These are phyloP conservation scores for Termitomyces sp. DNA, from an alignment of 768 basidiomycete species.

Conservation along the genomic window DNA sequence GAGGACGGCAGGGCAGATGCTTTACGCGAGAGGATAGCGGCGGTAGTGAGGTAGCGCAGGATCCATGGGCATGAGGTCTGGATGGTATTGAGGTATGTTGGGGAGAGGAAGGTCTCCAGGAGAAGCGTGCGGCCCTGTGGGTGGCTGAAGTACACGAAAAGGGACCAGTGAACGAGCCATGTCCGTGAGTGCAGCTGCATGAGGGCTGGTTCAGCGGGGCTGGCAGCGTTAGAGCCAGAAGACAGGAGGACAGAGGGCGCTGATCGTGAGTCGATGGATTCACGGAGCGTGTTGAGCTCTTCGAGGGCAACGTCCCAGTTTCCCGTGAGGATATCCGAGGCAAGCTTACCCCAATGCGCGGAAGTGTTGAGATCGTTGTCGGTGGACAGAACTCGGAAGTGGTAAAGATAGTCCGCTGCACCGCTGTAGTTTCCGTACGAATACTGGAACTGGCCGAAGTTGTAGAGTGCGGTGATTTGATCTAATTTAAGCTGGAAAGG, in stretches of 20 bases:
- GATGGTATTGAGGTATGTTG: constrained; percentile 97
- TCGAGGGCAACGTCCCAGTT: constrained; percentile 94
- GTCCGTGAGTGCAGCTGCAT: constrained; percentile 90
- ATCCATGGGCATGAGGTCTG: constrained; percentile 95
- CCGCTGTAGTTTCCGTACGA: constrained; percentile 97
- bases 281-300: constrained; percentile 93
- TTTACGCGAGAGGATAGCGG: constrained; percentile 89
- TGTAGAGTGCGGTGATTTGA: constrained; percentile 93
- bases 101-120: constrained; percentile 94
- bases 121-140: constrained; percentile 85
- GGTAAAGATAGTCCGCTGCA: constrained; percentile 96
- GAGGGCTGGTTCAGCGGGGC: constrained; percentile 63
- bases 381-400: constrained; percentile 96
- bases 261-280: constrained; percentile 80
- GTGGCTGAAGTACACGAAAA: constrained; percentile 99
- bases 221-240: constrained; percentile 23
- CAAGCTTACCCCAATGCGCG: constrained; percentile 98
- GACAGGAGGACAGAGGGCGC: constrained; percentile 43
- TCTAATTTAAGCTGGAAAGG: constrained; percentile 77
- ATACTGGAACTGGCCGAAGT: constrained; percentile 98
- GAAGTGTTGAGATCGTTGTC: constrained; percentile 91
- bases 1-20: constrained; percentile 46
- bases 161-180: constrained; percentile 96
- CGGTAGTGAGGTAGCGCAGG: constrained; percentile 88
- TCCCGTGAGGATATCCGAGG: constrained; percentile 92